Base-by-base conservation (phyloP, 768 basidiomycete species). In the Tylopilus felleus region DNA sequence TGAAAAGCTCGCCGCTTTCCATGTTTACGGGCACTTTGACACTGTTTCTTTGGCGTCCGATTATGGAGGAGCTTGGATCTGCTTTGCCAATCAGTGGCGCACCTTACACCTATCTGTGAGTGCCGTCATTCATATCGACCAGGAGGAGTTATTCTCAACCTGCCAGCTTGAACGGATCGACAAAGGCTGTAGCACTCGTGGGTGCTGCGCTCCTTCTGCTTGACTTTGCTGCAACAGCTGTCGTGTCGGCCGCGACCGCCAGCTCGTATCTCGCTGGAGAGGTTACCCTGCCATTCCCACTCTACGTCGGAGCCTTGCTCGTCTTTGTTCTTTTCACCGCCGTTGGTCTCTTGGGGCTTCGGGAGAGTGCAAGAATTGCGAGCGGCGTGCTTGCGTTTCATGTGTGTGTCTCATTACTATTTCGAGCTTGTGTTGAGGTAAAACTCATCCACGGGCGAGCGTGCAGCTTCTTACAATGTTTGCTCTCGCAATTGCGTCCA, bases 201-300 rank as follows among this genome's bases (percentile, higher is more conserved):
- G 84, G 80, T 7, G 86, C 86, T 1, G 75, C 84, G 0, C 74
- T 87, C 8, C 77, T 88, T 0, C 71, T 89, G n/a, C 74, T 91
- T 4, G 88, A 91, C 65, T 87, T 83, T 44, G 75, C 83, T 5
- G 78, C 85, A 4, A 90, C 86, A 0, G 75, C 83, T 0, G 80
- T 86, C 14, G 84, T 88, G 19, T 88, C 88, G 0, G 86, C 88
- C 0, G 84, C 86, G 4, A 88, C 88, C 0, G 87, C 88, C 0
- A 75, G 80, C 4, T 74, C 80, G 4, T 90, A 90, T 57, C 78
- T 90, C 35, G 74, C 75, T 3, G 85, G 85, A 22, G 87, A 90
- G 62, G 76, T 85, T 1, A 55, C 64, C 3, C 65, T 86, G 9
- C 84, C 84, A 0, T 83, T 88, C 60, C 79, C 82, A 1, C 56